These are phyloP conservation scores for Suillus variegatus DNA, from an alignment of 768 basidiomycete genomes.

Conservation along the genomic window DNA sequence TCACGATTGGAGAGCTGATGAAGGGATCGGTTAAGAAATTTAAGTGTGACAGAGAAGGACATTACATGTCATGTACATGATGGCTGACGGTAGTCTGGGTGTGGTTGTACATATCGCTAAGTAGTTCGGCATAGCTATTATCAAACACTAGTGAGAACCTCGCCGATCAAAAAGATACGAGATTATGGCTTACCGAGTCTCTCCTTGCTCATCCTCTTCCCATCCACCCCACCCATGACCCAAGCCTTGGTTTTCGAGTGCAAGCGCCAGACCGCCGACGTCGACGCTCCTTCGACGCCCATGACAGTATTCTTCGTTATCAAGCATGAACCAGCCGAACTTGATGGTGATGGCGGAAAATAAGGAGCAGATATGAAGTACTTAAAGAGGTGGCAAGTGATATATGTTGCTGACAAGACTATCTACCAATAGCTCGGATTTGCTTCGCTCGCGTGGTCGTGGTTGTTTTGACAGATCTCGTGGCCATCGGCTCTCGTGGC, in stretches of 20 bases:
- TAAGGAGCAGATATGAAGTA: not conserved
- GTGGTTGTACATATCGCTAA: constrained; percentile 84
- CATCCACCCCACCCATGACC: constrained; percentile 74
- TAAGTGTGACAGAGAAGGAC: not conserved
- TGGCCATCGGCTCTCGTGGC: constrained; percentile 30
- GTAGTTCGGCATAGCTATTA: constrained; percentile 73
- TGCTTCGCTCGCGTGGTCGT: constrained; percentile 38
- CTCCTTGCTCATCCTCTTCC: constrained; percentile 48
- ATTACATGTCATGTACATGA: constrained; percentile 32
- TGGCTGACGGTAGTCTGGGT: constrained; percentile 73
- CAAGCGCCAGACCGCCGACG: constrained; percentile 84
- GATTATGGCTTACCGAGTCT: constrained; percentile 46
- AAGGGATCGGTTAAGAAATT: constrained; percentile 17
- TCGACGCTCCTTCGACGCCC: constrained; percentile 78
- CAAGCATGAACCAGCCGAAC: constrained; percentile 22
- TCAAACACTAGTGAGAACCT: constrained; percentile 16
- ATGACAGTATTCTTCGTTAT: constrained; percentile 29
- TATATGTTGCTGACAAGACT: constrained; percentile 13
- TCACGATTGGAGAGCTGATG: constrained; percentile 48
- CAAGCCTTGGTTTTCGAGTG: constrained; percentile 59
- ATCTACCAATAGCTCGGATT: constrained; percentile 20
- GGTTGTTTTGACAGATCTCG: constrained; percentile 32
- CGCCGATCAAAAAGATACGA: not conserved
- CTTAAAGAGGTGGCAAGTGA: constrained; percentile 11
- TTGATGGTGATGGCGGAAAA: not conserved